A percentile compares a stretch with the other conserved stretches of the same genome.
These are phyloP conservation scores for Mariannaea elegans DNA, from an alignment of 2,329 filamentous ascomycete species.

Conservation along the genomic window DNA sequence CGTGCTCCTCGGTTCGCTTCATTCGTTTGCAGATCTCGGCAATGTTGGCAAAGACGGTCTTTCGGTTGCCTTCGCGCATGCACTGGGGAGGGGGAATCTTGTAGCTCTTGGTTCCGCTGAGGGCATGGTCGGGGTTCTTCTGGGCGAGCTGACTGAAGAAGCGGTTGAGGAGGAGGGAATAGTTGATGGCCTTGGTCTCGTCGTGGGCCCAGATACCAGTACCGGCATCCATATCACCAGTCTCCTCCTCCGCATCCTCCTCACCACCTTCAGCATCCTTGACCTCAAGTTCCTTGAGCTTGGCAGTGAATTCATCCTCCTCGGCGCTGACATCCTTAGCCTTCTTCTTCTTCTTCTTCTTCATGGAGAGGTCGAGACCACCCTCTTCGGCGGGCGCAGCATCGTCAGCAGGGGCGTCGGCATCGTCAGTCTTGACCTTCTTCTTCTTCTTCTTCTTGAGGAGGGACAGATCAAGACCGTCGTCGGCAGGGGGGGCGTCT, in stretches of 20 bases:
- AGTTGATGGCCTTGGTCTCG: conserved; percentile 79
- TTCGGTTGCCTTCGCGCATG: conserved; percentile 99
- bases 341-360: conserved; percentile 81
- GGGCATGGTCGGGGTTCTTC: conserved; percentile 95
- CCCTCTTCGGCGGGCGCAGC: conserved; percentile 57
- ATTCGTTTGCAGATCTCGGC: conserved; percentile 98
- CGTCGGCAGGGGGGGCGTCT: conserved; percentile 56
- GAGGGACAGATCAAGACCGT: conserved; percentile 69
- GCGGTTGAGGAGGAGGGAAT: conserved; percentile 84
- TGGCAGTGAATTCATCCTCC: conserved; percentile 69
- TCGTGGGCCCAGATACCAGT: conserved; percentile 93
- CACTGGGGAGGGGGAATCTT: conserved; percentile 99
- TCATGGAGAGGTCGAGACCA: conserved; percentile 66
- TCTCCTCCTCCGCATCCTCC: conserved; percentile 60
- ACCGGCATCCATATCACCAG: conserved; percentile 85
- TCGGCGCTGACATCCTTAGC: conserved; percentile 67
- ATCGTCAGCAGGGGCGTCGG: conserved; percentile 56
- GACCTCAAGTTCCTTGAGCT: conserved; percentile 69
- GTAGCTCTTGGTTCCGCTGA: conserved; percentile 91
- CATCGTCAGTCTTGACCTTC: conserved; percentile 51
- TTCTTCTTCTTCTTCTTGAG: conserved; percentile 85
- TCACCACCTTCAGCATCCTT: conserved; percentile 70
- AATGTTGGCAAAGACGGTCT: conserved; percentile 99
- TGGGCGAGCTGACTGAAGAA: conserved; percentile 96
- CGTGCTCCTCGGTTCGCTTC: conserved; percentile 98